phyloP scores from a whole-genome alignment of 2,329 filamentous ascomycete genomes.

The Colletotrichum tropicicola region DNA sequence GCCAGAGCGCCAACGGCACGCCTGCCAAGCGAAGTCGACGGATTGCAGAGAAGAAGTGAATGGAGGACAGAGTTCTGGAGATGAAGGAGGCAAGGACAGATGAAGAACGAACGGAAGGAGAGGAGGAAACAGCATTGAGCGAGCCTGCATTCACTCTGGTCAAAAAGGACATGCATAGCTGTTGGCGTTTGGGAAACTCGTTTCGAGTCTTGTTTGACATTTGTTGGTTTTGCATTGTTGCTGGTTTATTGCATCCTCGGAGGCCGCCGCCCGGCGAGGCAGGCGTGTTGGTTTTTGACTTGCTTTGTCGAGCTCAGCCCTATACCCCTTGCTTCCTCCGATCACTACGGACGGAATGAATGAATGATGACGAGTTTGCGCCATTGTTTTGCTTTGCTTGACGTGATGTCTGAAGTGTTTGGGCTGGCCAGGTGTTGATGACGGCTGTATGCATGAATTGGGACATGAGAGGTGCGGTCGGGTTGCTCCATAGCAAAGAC shows the following conservation, averaged over 20 bases:
- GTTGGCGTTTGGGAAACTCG: background rate
- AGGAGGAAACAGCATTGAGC: background rate
- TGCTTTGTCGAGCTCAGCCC: background rate
- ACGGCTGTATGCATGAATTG: no score
- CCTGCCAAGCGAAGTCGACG: constrained; percentile 19
- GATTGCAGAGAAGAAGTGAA: constrained; percentile 8
- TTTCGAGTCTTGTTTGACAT: background rate
- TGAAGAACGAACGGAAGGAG: background rate
- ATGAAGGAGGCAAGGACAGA: background rate
- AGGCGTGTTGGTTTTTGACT: background rate
- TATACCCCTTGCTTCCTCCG: background rate
- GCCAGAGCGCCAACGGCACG: constrained; percentile 22
- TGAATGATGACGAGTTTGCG: background rate
- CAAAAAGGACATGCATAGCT: constrained; percentile 1
- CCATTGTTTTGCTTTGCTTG: background rate
- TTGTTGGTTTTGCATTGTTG: background rate
- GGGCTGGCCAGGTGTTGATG: no score
- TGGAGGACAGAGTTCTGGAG: background rate
- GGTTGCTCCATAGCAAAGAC: no score
- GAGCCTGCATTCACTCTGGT: background rate
- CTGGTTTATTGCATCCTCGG: background rate
- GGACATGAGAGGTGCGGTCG: no score
- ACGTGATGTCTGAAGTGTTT: no score
- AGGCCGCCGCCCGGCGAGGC: background rate
- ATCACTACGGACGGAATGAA: background rate